A percentile compares a stretch with the other conserved stretches of the same genome.
phyloP scores from a whole-genome alignment of 1,284 basidiomycete genomes.

The Moesziomyces sp. region DNA sequence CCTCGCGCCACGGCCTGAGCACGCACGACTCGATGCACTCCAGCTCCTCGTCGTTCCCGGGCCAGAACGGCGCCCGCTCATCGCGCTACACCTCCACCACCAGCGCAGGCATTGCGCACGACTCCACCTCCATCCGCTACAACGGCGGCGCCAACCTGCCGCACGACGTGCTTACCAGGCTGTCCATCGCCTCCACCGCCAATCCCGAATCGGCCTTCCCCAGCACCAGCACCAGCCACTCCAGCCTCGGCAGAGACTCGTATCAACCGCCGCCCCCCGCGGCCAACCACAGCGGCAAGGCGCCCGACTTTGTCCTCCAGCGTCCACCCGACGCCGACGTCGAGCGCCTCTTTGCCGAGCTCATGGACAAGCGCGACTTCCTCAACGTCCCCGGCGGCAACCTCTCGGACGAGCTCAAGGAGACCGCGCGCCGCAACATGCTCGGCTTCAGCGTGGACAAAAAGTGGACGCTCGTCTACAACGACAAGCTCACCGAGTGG shows the following conservation, averaged over 20 bases:
- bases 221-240: constrained; percentile 23
- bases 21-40: constrained; percentile 43
- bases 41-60: constrained; percentile 17
- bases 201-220: constrained; percentile 3
- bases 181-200: constrained; percentile 39
- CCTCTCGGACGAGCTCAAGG: constrained; percentile 56
- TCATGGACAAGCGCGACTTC: constrained; percentile 66
- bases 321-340: constrained; percentile 61
- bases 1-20: constrained; percentile 25
- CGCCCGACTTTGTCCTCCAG: constrained; percentile 52
- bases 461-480: constrained; percentile 92
- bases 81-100: constrained; percentile 42
- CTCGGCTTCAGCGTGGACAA: constrained; percentile 73
- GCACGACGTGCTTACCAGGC: constrained; percentile 23
- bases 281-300: constrained; percentile 8
- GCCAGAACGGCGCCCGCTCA: constrained; percentile 21
- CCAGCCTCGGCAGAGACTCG: constrained; percentile 28
- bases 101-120: constrained; percentile 11
- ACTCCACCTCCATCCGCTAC: constrained; percentile 17
- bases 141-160: constrained; percentile 13
- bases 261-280: constrained; percentile 14
- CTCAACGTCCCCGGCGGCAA: constrained; percentile 60
- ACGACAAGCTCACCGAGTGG: constrained; percentile 83
- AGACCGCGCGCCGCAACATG: constrained; percentile 61
- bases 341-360: constrained; percentile 65